phyloP scores from a whole-genome alignment of 768 basidiomycete genomes.

The Leccinum arenicola region DNA sequence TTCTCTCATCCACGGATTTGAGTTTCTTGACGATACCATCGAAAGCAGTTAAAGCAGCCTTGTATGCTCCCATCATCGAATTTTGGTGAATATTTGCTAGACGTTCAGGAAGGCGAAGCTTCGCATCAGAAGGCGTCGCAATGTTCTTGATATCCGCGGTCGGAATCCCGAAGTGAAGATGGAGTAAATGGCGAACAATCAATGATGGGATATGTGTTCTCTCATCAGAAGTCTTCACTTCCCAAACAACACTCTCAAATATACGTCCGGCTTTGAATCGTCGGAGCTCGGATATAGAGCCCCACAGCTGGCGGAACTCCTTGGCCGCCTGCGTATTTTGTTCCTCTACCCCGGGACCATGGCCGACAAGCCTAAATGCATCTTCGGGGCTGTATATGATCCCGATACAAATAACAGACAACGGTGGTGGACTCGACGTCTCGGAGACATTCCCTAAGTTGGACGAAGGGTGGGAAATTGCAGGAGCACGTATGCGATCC shows the following conservation, averaged over 20 bases:
- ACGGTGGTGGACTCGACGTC: slow-evolving; percentile 48
- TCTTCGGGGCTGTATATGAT: slow-evolving; percentile 68
- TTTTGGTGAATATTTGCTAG: slow-evolving; percentile 41
- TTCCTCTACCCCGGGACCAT: no score
- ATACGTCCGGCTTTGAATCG: slow-evolving; percentile 97
- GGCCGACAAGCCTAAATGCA: slow-evolving; percentile 33
- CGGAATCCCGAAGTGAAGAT: slow-evolving; percentile 70
- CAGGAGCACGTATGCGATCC: slow-evolving; percentile 62
- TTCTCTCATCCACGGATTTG: slow-evolving; percentile 63
- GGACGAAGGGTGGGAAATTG: slow-evolving; percentile 54
- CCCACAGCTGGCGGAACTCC: slow-evolving; percentile 86
- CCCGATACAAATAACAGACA: slow-evolving; percentile 62
- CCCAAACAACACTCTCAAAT: slow-evolving; percentile 95
- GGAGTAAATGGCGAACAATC: slow-evolving; percentile 73
- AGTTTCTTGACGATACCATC: slow-evolving; percentile 74
- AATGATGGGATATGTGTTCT: slow-evolving; percentile 71
- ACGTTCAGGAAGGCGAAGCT: slow-evolving; percentile 56
- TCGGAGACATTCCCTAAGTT: slow-evolving; percentile 48
- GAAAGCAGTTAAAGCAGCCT: slow-evolving; percentile 73
- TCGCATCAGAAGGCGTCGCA: slow-evolving; percentile 55
- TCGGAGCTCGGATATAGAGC: slow-evolving; percentile 84
- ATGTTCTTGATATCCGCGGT: slow-evolving; percentile 52
- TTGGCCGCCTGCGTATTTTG: slow-evolving; percentile 34
- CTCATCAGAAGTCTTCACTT: slow-evolving; percentile 76
- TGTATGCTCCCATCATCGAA: slow-evolving; percentile 53